phyloP scores from a whole-genome alignment of 2,329 filamentous ascomycete genomes.

The Exserohilum rostratum region DNA sequence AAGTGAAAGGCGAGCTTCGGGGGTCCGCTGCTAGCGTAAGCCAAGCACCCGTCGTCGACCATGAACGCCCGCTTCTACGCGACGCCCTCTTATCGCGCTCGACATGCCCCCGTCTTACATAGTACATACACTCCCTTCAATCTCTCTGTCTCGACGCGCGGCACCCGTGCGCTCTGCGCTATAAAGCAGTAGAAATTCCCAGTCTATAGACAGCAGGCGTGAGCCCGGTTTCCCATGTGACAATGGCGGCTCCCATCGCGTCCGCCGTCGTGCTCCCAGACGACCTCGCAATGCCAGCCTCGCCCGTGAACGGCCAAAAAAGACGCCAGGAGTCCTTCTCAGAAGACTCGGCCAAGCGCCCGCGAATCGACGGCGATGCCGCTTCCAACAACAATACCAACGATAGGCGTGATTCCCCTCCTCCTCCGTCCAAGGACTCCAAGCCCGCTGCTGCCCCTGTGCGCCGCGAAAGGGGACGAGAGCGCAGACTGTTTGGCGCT shows the following conservation, averaged over 20 bases:
- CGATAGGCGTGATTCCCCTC: conserved; percentile 30
- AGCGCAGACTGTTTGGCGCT: conserved; percentile 84
- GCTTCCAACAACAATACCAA: conserved; percentile 19
- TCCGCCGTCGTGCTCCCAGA: conserved; percentile 63
- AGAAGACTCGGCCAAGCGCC: conserved; percentile 60
- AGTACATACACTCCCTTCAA: not conserved
- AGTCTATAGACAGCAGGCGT: not conserved
- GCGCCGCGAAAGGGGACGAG: conserved; percentile 75
- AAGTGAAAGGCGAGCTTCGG: conserved; percentile 13
- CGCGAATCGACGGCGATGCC: conserved; percentile 52
- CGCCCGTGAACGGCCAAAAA: conserved; percentile 48
- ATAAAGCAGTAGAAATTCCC: not conserved
- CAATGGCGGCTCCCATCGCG: conserved; percentile 54
- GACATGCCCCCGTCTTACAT: conserved; percentile 4
- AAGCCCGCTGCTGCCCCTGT: conserved; percentile 49
- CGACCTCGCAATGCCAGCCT: conserved; percentile 36
- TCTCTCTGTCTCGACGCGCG: conserved; percentile 4
- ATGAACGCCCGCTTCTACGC: conserved; percentile 33
- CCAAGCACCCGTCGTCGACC: conserved; percentile 1
- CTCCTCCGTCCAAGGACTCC: conserved; percentile 23
- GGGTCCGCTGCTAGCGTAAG: conserved; percentile 16
- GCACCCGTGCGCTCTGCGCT: not conserved
- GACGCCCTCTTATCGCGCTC: conserved; percentile 28
- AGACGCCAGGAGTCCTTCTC: conserved; percentile 61
- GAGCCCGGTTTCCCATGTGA: not conserved